Conservation (phyloP, 108 stramenopile species). For the Skeletonema marinoi region DNA sequence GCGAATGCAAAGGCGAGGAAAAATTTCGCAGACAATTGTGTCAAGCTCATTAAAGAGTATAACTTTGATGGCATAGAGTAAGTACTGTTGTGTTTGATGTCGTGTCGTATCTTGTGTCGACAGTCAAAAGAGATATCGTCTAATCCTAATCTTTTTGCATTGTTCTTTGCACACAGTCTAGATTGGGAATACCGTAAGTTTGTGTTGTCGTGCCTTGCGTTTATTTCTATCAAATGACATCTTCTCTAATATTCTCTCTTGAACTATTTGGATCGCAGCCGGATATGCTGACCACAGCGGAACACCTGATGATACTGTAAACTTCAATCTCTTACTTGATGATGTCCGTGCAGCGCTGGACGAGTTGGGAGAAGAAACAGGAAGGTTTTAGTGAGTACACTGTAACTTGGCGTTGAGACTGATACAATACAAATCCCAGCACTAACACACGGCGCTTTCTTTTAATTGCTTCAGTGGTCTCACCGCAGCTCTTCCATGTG, state of each 20-base stretch:
- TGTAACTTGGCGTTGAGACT: not conserved
- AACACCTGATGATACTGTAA: slow-evolving; percentile 24
- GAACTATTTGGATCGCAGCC: no score
- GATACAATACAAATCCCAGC: not conserved
- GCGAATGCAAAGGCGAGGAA: slow-evolving; percentile 12
- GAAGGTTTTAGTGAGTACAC: slow-evolving; percentile 11
- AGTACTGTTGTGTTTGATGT: not conserved
- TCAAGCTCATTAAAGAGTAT: slow-evolving; percentile 18
- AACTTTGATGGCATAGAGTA: slow-evolving; percentile 32
- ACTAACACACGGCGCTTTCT: not conserved
- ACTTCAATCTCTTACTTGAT: slow-evolving; percentile 28
- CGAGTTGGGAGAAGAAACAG: slow-evolving; percentile 19
- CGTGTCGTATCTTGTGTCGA: not conserved
- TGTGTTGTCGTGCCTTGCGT: not conserved
- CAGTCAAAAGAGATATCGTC: no score
- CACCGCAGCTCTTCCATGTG: slow-evolving; percentile 39
- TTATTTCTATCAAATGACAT: not conserved
- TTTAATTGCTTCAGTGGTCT: slow-evolving; percentile 1
- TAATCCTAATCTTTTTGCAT: no score
- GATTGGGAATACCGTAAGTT: not conserved
- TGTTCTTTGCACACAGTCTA: no score
- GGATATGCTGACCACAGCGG: slow-evolving; percentile 18
- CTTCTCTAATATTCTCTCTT: not conserved
- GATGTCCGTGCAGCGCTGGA: slow-evolving; percentile 29
- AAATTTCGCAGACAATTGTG: slow-evolving; percentile 24